Base-by-base conservation (phyloP, 352 stramenopile species). In the Phytophthora hibernalis region DNA sequence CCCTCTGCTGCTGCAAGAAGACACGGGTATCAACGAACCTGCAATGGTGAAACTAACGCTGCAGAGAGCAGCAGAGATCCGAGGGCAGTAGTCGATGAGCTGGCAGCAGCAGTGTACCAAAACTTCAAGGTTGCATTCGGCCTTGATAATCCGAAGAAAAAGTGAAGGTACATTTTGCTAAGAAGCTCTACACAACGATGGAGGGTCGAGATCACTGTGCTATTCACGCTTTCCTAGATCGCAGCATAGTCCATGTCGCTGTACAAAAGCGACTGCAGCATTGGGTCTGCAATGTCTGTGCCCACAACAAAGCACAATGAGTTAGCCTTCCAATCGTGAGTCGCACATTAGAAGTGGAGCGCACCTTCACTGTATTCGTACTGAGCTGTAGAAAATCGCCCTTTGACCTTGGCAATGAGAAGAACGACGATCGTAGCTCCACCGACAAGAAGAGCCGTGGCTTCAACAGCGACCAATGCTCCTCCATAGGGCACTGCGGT, bases 191-290 rank as follows among this genome's bases (percentile, higher is more conserved):
- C 56, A 54, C 20, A 62, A 47, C 24, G 18, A 28, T 35, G 51
- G 58, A 26, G 40, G 7, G 18, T 3, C 3, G 18, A 26, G 8
- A 20, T 20, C 37, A 10, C 6, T 9, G 6, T 43, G 24, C 40
- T 30, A 4, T 54, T 48, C 12, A 28, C 54, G 30, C 3, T 40
- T 49, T 26, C 11, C 72, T 72, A 92, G 59, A 92, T 92, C 24
- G 84, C 84, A 31, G 84, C 84, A 45, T 92, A 92, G 68, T 90
- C 81, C 81, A 92, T 89, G 22, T 92, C 82, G 28, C 70, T 83
- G 63, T 80, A 86, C 42, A 91, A 70, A 16, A 92, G 62, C 38
- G 80, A 81, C 45, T 91, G 70, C 42, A 85, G 70, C 69, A 91
- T 76, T 38, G 69, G 74, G 44, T 85, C 70, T 18, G 74, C 54